These are phyloP conservation scores for Cyberlindnera mississippiensis DNA, from an alignment of 805 yeast genomes.

Conservation along the genomic window DNA sequence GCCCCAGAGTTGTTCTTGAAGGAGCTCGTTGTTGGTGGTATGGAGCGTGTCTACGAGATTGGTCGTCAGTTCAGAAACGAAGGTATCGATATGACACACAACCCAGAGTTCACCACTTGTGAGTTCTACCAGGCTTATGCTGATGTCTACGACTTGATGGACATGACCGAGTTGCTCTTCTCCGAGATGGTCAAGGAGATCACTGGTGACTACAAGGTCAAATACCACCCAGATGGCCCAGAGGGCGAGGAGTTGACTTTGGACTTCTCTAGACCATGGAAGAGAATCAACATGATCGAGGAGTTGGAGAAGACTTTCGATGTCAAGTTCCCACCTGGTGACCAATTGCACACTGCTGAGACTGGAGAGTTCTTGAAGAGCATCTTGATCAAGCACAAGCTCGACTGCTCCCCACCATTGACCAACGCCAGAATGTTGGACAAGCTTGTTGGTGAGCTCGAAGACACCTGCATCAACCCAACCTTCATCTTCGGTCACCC, in stretches of 20 bases:
- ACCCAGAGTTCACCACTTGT: constrained; percentile 98
- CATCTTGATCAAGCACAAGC: constrained; percentile 69
- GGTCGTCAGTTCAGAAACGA: constrained; percentile 99
- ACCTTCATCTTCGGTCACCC: constrained; percentile 98
- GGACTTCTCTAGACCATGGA: constrained; percentile 97
- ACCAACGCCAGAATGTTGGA: constrained; percentile 99
- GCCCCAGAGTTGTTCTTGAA: constrained; percentile 97
- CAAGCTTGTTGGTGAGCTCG: constrained; percentile 94
- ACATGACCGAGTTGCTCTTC: constrained; percentile 84
- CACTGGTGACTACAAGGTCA: constrained; percentile 81
- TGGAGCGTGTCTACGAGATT: constrained; percentile 97
- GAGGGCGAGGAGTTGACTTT: constrained; percentile 73
- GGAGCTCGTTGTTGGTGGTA: constrained; percentile 96
- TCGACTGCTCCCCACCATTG: constrained; percentile 86
- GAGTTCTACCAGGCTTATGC: constrained; percentile 98
- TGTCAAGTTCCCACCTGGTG: constrained; percentile 94
- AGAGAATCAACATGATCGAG: constrained; percentile 96
- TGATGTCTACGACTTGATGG: constrained; percentile 93
- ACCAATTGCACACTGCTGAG: constrained; percentile 88
- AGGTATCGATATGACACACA: constrained; percentile 97
- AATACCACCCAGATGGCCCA: constrained; percentile 93
- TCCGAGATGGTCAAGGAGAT: constrained; percentile 97
- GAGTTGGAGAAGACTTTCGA: constrained; percentile 83
- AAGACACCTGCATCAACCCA: constrained; percentile 92
- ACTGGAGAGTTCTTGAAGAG: constrained; percentile 87